These are phyloP conservation scores for Penicillium nucicola DNA, from an alignment of 495 filamentous ascomycete genomes.

Conservation along the genomic window DNA sequence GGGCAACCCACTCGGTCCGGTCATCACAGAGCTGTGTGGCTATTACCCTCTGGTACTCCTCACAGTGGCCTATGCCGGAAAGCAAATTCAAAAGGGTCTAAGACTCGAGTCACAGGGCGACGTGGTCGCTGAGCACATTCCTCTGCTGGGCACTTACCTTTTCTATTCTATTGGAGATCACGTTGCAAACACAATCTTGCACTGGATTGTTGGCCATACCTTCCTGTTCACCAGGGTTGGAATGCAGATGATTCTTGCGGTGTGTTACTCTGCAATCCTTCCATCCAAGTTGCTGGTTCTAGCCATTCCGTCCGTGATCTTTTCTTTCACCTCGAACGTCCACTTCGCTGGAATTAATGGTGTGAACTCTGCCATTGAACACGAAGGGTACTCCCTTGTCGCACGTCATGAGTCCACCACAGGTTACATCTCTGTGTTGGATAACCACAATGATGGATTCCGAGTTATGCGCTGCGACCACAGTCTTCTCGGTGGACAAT, in stretches of 20 bases:
- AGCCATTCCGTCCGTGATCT: slow-evolving; percentile 65
- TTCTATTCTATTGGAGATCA: slow-evolving; percentile 61
- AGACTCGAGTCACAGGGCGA: slow-evolving; percentile 56
- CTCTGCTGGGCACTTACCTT: slow-evolving; percentile 59
- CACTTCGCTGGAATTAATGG: slow-evolving; percentile 57
- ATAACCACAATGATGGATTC: slow-evolving; percentile 66
- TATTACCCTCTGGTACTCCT: slow-evolving; percentile 71
- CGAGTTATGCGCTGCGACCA: slow-evolving; percentile 91
- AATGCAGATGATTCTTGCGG: slow-evolving; percentile 63
- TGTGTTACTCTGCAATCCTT: slow-evolving; percentile 58
- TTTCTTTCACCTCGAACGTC: slow-evolving; percentile 67
- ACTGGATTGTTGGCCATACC: slow-evolving; percentile 56
- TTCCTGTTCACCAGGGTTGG: slow-evolving; percentile 67
- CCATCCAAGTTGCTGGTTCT: slow-evolving; percentile 65
- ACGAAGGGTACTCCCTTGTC: slow-evolving; percentile 55
- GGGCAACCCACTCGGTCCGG: slow-evolving; percentile 67
- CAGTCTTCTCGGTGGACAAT: slow-evolving; percentile 91
- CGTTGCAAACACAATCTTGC: slow-evolving; percentile 45
- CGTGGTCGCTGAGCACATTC: slow-evolving; percentile 52
- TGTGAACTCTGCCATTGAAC: slow-evolving; percentile 61
- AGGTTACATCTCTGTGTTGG: slow-evolving; percentile 88
- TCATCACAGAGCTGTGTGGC: slow-evolving; percentile 68
- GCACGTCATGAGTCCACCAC: slow-evolving; percentile 81
- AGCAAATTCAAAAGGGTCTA: slow-evolving; percentile 53
- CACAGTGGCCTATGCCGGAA: slow-evolving; percentile 61